Base-by-base conservation (phyloP, 371 early-diverging fungal species). In the Cladochytrium tenue region DNA sequence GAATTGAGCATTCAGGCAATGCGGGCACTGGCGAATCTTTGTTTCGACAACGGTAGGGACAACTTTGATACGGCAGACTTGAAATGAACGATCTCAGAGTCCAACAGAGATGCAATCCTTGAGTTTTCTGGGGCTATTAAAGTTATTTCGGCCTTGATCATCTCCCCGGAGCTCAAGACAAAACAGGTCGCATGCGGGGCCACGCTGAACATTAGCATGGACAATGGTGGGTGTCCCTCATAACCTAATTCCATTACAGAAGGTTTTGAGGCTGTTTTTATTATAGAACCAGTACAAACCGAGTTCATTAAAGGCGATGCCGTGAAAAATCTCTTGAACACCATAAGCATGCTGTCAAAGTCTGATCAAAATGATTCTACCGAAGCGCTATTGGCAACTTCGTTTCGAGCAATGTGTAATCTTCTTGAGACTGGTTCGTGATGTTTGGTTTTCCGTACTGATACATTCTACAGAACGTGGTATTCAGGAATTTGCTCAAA, bases 21-120 rank as follows among this genome's bases (percentile, higher is more conserved):
- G 35, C 82, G 93, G 13, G 88, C 88, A 0, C 67, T 90, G 30
- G 93, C 89, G 20, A 92, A 92, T 65, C 72, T 90, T 33, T 92
- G 92, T 63, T 89, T 86, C 73, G 92, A 92, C 73, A 78, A 90
- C 68, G 90, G 92, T 90, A 81, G 64, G 60, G 35, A 20, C 35
- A 4, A 2, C 13, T 32, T 32, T 43, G n/a, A n/a, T n/a, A n/a
- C n/a, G 2, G n/a, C n/a, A n/a, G n/a, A n/a, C n/a, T n/a, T n/a
- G n/a, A n/a, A n/a, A n/a, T n/a, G n/a, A n/a, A n/a, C n/a, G n/a
- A n/a, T n/a, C 15, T 32, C 56, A 91, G 93, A 89, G 62, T 76
- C 69, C 0, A 92, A 90, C 67, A 76, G 93, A 23, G 86, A 88
- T 58, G 78, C 75, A 26, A 79, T 91, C 0, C 75, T 81, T 13